Percentiles rank a stretch among this genome's conserved stretches.
Conservation (phyloP, 192 early-diverging fungal genomes). For the Coemansia sp. region DNA sequence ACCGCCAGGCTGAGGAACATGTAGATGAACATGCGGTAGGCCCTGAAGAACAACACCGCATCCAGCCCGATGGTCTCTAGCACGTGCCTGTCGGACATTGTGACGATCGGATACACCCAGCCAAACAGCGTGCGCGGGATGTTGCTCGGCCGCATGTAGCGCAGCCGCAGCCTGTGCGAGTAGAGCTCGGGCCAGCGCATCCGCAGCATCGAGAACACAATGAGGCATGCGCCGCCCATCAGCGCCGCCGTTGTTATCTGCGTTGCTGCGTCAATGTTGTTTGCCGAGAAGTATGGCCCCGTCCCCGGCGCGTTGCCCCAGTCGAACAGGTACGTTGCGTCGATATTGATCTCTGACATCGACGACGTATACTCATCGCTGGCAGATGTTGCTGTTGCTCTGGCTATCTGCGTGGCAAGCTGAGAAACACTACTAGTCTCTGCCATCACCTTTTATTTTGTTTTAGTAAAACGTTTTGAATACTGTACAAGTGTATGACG, state of each 20-base stretch:
- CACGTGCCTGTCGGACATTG: slow-evolving; percentile 54
- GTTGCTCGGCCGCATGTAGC: slow-evolving; percentile 50
- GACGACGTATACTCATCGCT: slow-evolving; percentile 13
- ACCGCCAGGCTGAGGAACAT: slow-evolving; percentile 42
- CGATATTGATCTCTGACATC: slow-evolving; percentile 33
- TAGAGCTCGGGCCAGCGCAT: slow-evolving; percentile 55
- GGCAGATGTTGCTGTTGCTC: neutral
- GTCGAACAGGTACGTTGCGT: slow-evolving; percentile 40
- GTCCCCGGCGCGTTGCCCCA: slow-evolving; percentile 53
- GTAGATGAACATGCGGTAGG: slow-evolving; percentile 56
- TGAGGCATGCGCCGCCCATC: slow-evolving; percentile 37
- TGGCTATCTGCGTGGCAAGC: neutral
- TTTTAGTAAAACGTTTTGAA: neutral
- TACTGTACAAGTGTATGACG: neutral
- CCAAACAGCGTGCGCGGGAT: slow-evolving; percentile 51
- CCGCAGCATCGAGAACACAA: slow-evolving; percentile 51
- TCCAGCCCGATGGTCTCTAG: slow-evolving; percentile 57
- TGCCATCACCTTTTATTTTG: neutral
- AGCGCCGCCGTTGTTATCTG: slow-evolving; percentile 50
- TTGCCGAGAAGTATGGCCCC: slow-evolving; percentile 46
- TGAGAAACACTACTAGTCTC: neutral
- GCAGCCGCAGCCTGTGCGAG: slow-evolving; percentile 54
- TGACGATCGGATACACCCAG: slow-evolving; percentile 52
- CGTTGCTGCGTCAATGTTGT: slow-evolving; percentile 55
- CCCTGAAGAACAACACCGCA: slow-evolving; percentile 47